These are phyloP conservation scores for Saussurea involucrata DNA, from an alignment of 129 eudicot species.

Conservation along the genomic window DNA sequence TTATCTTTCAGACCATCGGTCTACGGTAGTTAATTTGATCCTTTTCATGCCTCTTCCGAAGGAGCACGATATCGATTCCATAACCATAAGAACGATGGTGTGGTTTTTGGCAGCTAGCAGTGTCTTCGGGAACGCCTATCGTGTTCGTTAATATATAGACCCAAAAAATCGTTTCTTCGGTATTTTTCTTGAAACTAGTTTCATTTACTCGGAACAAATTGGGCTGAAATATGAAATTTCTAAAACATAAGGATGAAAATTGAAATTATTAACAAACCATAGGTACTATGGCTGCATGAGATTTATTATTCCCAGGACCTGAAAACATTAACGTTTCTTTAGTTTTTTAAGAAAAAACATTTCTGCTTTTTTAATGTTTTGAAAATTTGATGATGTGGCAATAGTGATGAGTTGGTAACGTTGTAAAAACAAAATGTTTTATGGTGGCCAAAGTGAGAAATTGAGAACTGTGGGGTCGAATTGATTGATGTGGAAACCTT, in stretches of 20 bases:
- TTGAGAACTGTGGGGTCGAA: constrained; percentile 18
- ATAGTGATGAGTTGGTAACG: not conserved
- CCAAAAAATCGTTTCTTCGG: constrained; percentile 44
- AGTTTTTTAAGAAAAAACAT: not conserved
- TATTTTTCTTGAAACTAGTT: not conserved
- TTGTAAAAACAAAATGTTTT: constrained; percentile 10
- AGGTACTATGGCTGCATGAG: constrained; percentile 38
- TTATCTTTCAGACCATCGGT: constrained; percentile 40
- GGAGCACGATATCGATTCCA: constrained; percentile 33
- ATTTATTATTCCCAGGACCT: not conserved
- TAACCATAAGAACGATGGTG: constrained; percentile 50
- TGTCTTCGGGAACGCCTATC: constrained; percentile 64
- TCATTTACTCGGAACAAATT: not conserved
- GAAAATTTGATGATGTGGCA: constrained; percentile 11
- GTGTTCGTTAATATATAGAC: constrained; percentile 60
- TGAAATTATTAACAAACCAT: too few relatives aligned
- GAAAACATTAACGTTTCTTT: constrained; percentile 5
- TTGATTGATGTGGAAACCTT: constrained; percentile 11
- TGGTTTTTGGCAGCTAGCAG: constrained; percentile 66
- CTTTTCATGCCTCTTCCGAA: constrained; percentile 46
- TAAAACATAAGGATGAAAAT: too few relatives aligned
- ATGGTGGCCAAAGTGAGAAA: constrained; percentile 3
- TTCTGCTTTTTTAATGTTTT: constrained; percentile 12
- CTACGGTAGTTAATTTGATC: constrained; percentile 48
- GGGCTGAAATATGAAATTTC: too few relatives aligned